Base-by-base conservation (phyloP, 805 yeast genomes). In the Sugiyamaella americana region DNA sequence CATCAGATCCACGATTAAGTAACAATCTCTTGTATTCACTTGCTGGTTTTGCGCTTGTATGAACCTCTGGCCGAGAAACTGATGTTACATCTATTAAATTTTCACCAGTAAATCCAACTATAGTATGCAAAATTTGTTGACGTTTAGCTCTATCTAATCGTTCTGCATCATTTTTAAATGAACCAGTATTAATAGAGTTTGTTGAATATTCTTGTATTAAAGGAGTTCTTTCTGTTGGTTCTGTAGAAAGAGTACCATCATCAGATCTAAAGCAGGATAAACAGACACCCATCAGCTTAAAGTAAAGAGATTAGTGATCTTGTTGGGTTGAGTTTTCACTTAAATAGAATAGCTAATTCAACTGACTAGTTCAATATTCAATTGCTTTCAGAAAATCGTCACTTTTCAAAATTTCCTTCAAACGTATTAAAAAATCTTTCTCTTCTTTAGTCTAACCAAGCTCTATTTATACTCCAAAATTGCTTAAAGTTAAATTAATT, bases 201-300 rank as follows among this genome's bases (percentile, higher is more conserved):
- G 44, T 18, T 6, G 44, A 18, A 37, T 48, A 48, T 38, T 37
- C 44, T 17, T 44, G 44, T 5, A 44, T 26, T 5, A 50, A 30
- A 36, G 51, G 51, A 13, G 40, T 34, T 10, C 37, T 38, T 39
- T 50, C 48, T 17, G 36, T 22, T 13, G 30, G 35, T 19, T 40
- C 51, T 3, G 41, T 37, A 16, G 36, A 4, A 21, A 13, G 46
- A 19, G 44, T 52, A 5, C 24, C 44, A 10, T 37, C 50, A 10
- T 34, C 17, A 13, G 32, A 37, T 29, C 42, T 39, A n/a, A 51
- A 29, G 26, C 57, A 53, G 5, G 57, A 53, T n/a, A 38, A 34
- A 40, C 57, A 53, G 18, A 46, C 37, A 10, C 57, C 57, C 57
- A 53, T 53, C 16, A 17, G n/a, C n/a, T n/a, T n/a, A n/a, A n/a